Conservation (phyloP, 306 rosid genomes). For the Medicago ruthenica region DNA sequence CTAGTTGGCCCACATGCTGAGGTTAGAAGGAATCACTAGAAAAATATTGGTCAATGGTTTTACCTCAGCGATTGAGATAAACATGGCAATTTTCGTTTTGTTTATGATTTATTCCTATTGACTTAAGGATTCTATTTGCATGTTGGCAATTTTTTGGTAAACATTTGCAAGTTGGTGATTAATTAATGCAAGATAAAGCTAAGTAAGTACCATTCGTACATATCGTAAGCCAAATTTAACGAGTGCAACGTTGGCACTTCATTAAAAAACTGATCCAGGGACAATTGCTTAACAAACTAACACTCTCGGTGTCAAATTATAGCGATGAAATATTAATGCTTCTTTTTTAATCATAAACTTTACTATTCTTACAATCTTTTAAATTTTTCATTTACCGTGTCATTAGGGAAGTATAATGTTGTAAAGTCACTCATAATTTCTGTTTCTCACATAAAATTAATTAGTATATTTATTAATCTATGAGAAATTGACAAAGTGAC, state of each 20-base stretch:
- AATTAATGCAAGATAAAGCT: conserved; percentile 16
- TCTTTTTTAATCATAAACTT: no score
- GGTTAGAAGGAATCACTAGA: conserved; percentile 10
- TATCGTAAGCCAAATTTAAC: background rate
- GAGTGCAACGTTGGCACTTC: background rate
- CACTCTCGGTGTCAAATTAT: background rate
- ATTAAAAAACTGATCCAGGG: background rate
- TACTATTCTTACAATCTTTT: no score
- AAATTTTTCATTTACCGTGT: no score
- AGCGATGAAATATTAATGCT: no score
- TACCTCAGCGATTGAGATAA: conserved; percentile 15
- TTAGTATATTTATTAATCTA: no score
- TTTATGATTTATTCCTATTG: conserved; percentile 4
- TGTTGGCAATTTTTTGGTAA: conserved; percentile 18
- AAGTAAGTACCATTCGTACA: background rate
- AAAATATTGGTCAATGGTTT: conserved; percentile 41
- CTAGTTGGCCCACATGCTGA: conserved; percentile 18
- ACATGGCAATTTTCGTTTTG: conserved; percentile 10
- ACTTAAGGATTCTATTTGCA: conserved; percentile 39
- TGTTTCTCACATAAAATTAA: no score
- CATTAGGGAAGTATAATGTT: no score
- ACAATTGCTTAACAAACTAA: conserved; percentile 9
- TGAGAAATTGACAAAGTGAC: no score
- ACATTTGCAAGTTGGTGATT: conserved; percentile 36
- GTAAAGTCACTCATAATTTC: no score